A percentile compares a stretch with the other conserved stretches of the same genome.
These are phyloP conservation scores for Calvatia gigantea DNA, from an alignment of 768 basidiomycete genomes.

Conservation along the genomic window DNA sequence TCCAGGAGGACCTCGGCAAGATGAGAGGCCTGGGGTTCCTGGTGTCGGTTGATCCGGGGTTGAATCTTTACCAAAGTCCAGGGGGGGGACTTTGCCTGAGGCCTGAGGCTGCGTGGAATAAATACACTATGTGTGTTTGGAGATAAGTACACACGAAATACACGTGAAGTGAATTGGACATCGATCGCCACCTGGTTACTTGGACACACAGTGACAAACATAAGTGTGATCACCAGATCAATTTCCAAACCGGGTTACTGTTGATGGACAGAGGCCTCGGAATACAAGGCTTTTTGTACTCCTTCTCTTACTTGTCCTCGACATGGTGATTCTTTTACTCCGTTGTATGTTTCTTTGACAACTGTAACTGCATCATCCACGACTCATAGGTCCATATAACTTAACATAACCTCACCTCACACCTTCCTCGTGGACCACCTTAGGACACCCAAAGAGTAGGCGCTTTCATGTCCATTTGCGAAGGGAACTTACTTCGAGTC, in stretches of 20 bases:
- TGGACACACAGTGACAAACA: no score
- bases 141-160: no score
- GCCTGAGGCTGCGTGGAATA: no score
- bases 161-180: no score
- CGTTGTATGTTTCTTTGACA: not conserved
- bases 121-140: no score
- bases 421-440: not conserved
- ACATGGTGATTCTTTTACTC: slow-evolving; percentile 8
- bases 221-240: not conserved
- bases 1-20: no score
- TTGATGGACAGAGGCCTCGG: slow-evolving; percentile 2
- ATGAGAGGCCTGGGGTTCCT: no score
- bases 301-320: slow-evolving; percentile 5
- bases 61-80: no score
- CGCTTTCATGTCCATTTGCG: not conserved
- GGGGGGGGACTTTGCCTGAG: no score
- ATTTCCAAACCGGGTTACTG: not conserved
- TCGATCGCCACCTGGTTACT: no score
- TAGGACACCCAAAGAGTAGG: not conserved
- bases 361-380: not conserved
- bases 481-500: not conserved
- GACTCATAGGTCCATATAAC: not conserved
- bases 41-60: no score
- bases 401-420: not conserved
- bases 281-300: slow-evolving; percentile 10